phyloP scores from a whole-genome alignment of 306 rosid genomes.

The Morella rubra region DNA sequence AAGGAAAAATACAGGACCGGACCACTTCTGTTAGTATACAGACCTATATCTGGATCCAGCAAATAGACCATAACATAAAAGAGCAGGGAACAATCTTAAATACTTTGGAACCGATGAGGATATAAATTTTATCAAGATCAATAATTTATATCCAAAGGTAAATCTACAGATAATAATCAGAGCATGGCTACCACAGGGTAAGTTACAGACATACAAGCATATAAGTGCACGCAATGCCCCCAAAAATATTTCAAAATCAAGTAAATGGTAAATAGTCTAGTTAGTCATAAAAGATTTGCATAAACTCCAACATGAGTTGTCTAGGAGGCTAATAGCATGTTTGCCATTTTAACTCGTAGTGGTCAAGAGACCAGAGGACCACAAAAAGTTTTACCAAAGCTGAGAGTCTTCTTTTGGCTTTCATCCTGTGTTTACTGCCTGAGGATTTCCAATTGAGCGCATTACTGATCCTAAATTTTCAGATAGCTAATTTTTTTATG shows the following conservation, averaged over 20 bases:
- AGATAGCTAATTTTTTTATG: no score
- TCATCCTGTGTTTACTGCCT: not conserved
- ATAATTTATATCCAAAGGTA: not conserved
- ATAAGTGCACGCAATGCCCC: not conserved
- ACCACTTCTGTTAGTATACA: constrained; percentile 10
- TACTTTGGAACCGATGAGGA: not conserved
- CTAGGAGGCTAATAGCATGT: not conserved
- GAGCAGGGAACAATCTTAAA: not conserved
- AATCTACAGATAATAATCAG: not conserved
- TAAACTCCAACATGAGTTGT: not conserved
- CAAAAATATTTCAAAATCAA: not conserved
- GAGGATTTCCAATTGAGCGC: not conserved
- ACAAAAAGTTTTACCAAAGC: not conserved
- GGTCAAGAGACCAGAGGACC: not conserved
- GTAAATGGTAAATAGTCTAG: not conserved
- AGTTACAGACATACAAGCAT: not conserved
- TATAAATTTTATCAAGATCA: not conserved
- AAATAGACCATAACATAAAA: not conserved
- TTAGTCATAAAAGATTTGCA: not conserved
- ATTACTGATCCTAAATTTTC: not conserved
- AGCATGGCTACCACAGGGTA: not conserved
- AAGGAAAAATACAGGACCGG: constrained; percentile 14
- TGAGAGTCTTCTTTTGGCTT: not conserved
- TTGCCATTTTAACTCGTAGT: not conserved
- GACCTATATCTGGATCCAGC: not conserved